Evolutionary conservation across 2,329 filamentous ascomycete genomes (phyloP), one percentile per base, ranked within the genome.

Genomic region (Botryosphaeria dothidea): DNA sequence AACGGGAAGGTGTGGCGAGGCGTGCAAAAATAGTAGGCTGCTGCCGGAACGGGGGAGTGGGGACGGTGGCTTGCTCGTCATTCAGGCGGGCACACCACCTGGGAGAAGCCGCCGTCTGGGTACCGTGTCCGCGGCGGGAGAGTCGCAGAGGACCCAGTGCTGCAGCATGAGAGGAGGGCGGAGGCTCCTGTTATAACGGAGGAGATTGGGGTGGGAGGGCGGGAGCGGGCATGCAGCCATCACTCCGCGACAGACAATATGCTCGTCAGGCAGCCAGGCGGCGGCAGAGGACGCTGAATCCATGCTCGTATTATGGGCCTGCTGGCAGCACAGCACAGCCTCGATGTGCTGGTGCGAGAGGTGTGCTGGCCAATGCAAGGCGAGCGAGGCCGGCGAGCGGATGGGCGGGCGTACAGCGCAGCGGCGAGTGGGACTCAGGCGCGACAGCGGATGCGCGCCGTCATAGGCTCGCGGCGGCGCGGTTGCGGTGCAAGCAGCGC

Each of bases 61-160:
- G 36, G 54, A 45, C 54, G 25, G 23, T 45, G 54, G 54, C 54
- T 58, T 58, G 36, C 36, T 58, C 54, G 54, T 43, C 54, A 45
- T 58, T 58, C 54, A 58, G 54, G 54, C 54, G 54, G 15, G 36
- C 54, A 58, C 54, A 58, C 54, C 54, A 45, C 36, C 36, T 58
- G 54, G 54, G 23, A 58, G 31, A 45, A 58, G 54, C 54, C 54
- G 54, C 36, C 25, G 23, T n/a, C 25, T 29, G 17, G 36, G 23
- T 17, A 21, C 36, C 36, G 36, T 23, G 38, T 36, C 52, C 54
- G 36, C 54, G 25, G 36, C 36, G 54, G 54, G 54, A 58, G 54
- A 41, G 54, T 27, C 54, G 36, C 54, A 58, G 38, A 41, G 2
- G 31, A 21, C 36, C 36, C 54, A 43, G 54, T 58, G 54, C 54